phyloP scores from a whole-genome alignment of 2,329 filamentous ascomycete species.

The Trichoderma breve region DNA sequence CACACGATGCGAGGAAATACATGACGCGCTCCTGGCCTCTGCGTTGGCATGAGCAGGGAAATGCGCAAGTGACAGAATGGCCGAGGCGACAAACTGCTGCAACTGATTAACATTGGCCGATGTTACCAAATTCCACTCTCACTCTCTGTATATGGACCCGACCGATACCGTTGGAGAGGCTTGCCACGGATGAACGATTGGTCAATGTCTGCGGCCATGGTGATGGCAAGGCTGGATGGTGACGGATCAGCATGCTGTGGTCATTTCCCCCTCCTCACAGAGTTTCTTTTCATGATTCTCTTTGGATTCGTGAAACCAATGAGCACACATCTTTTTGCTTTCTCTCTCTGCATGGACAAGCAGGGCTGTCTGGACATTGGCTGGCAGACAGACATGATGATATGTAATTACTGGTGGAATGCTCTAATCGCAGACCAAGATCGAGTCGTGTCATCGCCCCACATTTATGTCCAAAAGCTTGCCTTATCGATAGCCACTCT shows the following conservation, averaged over 20 bases:
- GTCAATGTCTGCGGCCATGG: not conserved
- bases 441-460: constrained; percentile 17
- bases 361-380: not conserved
- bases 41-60: not conserved
- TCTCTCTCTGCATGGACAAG: not conserved
- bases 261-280: not conserved
- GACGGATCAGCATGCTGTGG: not conserved
- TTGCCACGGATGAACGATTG: not conserved
- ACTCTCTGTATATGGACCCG: not conserved
- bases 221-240: not conserved
- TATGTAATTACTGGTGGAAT: constrained; percentile 13
- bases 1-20: not conserved
- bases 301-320: not conserved
- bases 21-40: not conserved
- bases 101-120: not conserved
- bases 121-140: not conserved
- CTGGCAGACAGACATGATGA: not conserved
- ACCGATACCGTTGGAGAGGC: not conserved
- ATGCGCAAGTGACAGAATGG: not conserved
- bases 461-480: not conserved
- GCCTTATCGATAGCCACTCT: constrained; percentile 21
- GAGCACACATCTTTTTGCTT: not conserved
- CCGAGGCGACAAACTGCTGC: not conserved
- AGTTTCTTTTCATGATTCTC: not conserved
- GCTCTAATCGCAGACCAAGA: not conserved